Percentiles rank a stretch among this genome's conserved stretches.
These are phyloP conservation scores for Cupressus sempervirens DNA, from an alignment of 75 land plant genomes.

Conservation along the genomic window DNA sequence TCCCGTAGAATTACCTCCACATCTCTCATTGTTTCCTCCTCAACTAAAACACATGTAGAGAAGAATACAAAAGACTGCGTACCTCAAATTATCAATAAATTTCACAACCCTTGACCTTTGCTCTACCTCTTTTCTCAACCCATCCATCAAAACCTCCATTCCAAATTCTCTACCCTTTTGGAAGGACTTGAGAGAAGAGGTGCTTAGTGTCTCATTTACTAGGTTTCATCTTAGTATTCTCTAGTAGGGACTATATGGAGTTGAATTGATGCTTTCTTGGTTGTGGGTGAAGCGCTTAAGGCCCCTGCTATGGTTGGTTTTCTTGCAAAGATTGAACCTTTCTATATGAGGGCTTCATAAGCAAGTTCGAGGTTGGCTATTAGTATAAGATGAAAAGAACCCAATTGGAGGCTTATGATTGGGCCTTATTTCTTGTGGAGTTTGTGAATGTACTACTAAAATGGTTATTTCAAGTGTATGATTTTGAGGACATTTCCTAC, in stretches of 20 bases:
- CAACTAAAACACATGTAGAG: slow-evolving; percentile 23
- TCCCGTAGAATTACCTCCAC: slow-evolving; percentile 9
- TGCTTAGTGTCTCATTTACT: slow-evolving; percentile 16
- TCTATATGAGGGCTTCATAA: slow-evolving; percentile 64
- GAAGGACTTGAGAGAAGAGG: slow-evolving; percentile 14
- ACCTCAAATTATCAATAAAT: slow-evolving; percentile 10
- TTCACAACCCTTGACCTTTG: slow-evolving; percentile 7
- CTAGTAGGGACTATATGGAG: slow-evolving; percentile 28
- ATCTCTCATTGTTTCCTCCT: slow-evolving; percentile 1
- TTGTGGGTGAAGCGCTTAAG: slow-evolving; percentile 8
- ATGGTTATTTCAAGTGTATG: slow-evolving; percentile 38
- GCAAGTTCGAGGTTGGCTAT: slow-evolving; percentile 50
- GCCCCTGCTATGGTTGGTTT: slow-evolving; percentile 27
- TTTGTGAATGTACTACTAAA: slow-evolving; percentile 43
- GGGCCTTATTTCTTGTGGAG: slow-evolving; percentile 53
- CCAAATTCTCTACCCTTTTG: slow-evolving; percentile 9
- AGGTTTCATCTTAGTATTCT: slow-evolving; percentile 33
- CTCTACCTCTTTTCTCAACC: neutral
- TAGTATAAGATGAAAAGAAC: slow-evolving; percentile 53
- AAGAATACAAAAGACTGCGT: slow-evolving; percentile 18
- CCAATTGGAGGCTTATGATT: slow-evolving; percentile 66
- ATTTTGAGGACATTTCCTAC: slow-evolving; percentile 75
- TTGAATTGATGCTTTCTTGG: slow-evolving; percentile 19
- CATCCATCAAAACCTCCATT: neutral
- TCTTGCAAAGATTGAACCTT: slow-evolving; percentile 62